Evolutionary conservation across 352 stramenopile species (phyloP).

Genomic region (Pythium sp.): DNA sequence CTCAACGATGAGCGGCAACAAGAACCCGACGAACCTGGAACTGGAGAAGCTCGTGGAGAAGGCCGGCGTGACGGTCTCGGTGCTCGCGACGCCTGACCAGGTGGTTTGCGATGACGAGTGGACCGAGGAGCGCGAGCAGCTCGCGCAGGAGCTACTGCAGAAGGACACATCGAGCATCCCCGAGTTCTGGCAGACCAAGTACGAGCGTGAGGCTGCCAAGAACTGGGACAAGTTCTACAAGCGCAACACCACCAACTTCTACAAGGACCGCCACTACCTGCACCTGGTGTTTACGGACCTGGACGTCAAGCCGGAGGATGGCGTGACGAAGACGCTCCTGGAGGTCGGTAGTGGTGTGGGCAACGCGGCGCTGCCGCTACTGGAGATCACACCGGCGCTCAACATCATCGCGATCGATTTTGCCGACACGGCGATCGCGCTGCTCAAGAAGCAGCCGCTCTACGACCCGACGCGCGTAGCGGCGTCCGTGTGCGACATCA

Average conservation of each 20-base stretch:
- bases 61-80: slow-evolving; percentile 58
- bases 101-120: slow-evolving; percentile 82
- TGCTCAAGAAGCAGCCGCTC: slow-evolving; percentile 89
- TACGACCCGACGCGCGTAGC: slow-evolving; percentile 67
- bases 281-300: slow-evolving; percentile 90
- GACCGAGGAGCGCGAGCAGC: slow-evolving; percentile 72
- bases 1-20: slow-evolving; percentile 37
- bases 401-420: slow-evolving; percentile 93
- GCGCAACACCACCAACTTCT: slow-evolving; percentile 92
- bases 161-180: slow-evolving; percentile 80
- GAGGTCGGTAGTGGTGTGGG: slow-evolving; percentile 96
- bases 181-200: slow-evolving; percentile 86
- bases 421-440: slow-evolving; percentile 85
- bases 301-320: slow-evolving; percentile 43
- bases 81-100: slow-evolving; percentile 59
- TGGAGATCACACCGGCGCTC: slow-evolving; percentile 89
- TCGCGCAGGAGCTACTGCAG: slow-evolving; percentile 61
- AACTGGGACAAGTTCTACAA: slow-evolving; percentile 96
- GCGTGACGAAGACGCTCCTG: slow-evolving; percentile 68
- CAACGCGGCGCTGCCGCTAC: slow-evolving; percentile 92
- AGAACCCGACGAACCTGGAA: slow-evolving; percentile 63
- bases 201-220: slow-evolving; percentile 77
- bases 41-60: slow-evolving; percentile 78
- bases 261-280: slow-evolving; percentile 95
- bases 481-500: slow-evolving; percentile 85